phyloP scores from a whole-genome alignment of 2,329 filamentous ascomycete species.

The Cephalotrichum gorgonifer region DNA sequence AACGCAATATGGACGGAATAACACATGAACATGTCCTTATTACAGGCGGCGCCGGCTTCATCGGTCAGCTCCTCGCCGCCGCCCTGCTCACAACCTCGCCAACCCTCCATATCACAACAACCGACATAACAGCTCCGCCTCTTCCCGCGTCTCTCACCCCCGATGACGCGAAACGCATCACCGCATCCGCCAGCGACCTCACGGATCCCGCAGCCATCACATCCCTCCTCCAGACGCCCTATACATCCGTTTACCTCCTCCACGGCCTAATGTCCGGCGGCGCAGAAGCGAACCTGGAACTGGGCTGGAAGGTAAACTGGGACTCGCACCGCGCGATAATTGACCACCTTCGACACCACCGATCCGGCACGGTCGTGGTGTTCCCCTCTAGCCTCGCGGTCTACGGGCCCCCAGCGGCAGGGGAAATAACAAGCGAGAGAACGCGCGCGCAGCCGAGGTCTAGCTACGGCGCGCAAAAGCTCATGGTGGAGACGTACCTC shows the following conservation, averaged over 20 bases:
- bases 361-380: slow-evolving; percentile 41
- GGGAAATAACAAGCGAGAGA: slow-evolving; percentile 30
- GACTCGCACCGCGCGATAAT: slow-evolving; percentile 44
- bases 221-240: slow-evolving; percentile 17
- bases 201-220: slow-evolving; percentile 19
- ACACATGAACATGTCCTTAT: slow-evolving; percentile 37
- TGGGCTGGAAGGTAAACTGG: slow-evolving; percentile 45
- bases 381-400: slow-evolving; percentile 51
- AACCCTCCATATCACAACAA: slow-evolving; percentile 36
- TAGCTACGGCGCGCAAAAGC: slow-evolving; percentile 51
- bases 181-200: slow-evolving; percentile 18
- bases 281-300: slow-evolving; percentile 46
- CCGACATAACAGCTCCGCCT: slow-evolving; percentile 43
- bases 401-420: slow-evolving; percentile 37
- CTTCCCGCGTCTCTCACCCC: slow-evolving; percentile 27
- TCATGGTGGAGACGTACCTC: slow-evolving; percentile 48
- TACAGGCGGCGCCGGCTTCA: slow-evolving; percentile 54
- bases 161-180: slow-evolving; percentile 14
- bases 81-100: slow-evolving; percentile 35
- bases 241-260: slow-evolving; percentile 44
- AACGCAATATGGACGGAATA: background rate
- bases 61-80: slow-evolving; percentile 49
- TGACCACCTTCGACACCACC: slow-evolving; percentile 32
- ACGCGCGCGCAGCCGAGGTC: slow-evolving; percentile 41
- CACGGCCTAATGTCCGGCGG: slow-evolving; percentile 56